A percentile compares a stretch with the other conserved stretches of the same genome.
Evolutionary conservation across 2,329 filamentous ascomycete genomes (phyloP).

Genomic region (Colletotrichum magnum): DNA sequence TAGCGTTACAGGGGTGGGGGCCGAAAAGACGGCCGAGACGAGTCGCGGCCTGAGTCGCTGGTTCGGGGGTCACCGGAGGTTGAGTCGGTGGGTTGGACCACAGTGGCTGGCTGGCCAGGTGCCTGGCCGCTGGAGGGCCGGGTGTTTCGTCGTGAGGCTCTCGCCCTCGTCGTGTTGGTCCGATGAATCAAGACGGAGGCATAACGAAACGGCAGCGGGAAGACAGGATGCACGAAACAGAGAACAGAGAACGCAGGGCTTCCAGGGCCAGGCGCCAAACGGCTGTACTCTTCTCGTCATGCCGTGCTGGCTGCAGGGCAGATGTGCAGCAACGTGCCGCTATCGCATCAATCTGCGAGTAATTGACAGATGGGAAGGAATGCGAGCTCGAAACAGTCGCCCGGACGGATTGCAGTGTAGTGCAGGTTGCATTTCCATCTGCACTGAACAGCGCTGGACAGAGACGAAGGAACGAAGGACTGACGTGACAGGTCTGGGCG

Average conservation of each 20-base stretch:
- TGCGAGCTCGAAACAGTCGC: neutral
- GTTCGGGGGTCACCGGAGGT: too few species aligned
- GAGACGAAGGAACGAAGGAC: neutral
- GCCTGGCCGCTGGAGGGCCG: neutral
- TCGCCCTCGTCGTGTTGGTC: conserved; percentile 8
- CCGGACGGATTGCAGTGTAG: too few species aligned
- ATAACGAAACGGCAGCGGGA: conserved; percentile 22
- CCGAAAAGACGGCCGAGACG: too few species aligned
- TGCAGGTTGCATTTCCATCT: too few species aligned
- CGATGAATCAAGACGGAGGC: conserved; percentile 8
- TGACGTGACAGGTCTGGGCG: conserved; percentile 39
- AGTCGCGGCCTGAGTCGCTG: too few species aligned
- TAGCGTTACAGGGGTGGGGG: too few species aligned
- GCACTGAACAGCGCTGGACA: too few species aligned
- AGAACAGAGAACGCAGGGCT: neutral
- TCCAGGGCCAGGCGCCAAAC: conserved; percentile 10
- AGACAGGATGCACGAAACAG: conserved; percentile 27
- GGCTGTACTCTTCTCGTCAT: conserved; percentile 7
- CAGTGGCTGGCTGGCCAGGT: too few species aligned
- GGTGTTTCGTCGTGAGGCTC: conserved; percentile 4
- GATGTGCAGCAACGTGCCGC: neutral
- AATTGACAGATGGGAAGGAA: neutral
- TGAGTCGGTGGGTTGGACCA: too few species aligned
- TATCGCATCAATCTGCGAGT: neutral
- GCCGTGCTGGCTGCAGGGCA: too few species aligned